phyloP scores from a whole-genome alignment of 2,329 filamentous ascomycete species.

The Cladosporium sphaerospermum region DNA sequence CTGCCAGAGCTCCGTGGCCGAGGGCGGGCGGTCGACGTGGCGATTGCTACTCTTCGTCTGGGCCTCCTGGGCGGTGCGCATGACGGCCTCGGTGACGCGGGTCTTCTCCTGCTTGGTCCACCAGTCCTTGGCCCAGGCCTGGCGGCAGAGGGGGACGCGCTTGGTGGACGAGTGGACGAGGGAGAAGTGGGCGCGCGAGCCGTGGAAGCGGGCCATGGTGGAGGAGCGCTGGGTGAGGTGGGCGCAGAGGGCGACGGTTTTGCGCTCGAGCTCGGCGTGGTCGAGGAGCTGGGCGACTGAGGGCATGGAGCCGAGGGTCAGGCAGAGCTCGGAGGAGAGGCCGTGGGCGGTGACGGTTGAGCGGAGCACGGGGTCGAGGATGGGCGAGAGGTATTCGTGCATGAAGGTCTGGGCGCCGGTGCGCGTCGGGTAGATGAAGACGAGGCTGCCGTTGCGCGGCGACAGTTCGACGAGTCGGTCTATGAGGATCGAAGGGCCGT shows the following conservation, averaged over 20 bases:
- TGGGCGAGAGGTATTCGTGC: slow-evolving; percentile 53
- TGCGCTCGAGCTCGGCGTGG: slow-evolving; percentile 37
- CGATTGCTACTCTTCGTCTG: slow-evolving; percentile 33
- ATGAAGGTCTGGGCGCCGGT: slow-evolving; percentile 53
- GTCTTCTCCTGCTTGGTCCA: slow-evolving; percentile 59
- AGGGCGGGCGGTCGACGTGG: slow-evolving; percentile 29
- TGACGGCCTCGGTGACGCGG: slow-evolving; percentile 48
- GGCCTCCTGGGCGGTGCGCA: slow-evolving; percentile 39
- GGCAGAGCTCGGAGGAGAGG: slow-evolving; percentile 51
- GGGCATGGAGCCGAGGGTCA: slow-evolving; percentile 48
- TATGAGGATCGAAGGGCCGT: slow-evolving; percentile 51
- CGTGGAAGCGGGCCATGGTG: slow-evolving; percentile 26
- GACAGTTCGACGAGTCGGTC: slow-evolving; percentile 57
- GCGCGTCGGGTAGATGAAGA: slow-evolving; percentile 58
- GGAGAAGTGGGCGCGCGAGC: slow-evolving; percentile 30
- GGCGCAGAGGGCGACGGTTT: slow-evolving; percentile 22
- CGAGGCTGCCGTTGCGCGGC: slow-evolving; percentile 48
- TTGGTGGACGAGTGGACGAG: slow-evolving; percentile 47
- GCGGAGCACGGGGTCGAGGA: slow-evolving; percentile 56
- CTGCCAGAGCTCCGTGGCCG: slow-evolving; percentile 50
- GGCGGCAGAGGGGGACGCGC: slow-evolving; percentile 45
- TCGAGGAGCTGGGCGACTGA: slow-evolving; percentile 50
- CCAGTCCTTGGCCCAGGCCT: slow-evolving; percentile 55
- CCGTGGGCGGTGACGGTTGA: slow-evolving; percentile 54
- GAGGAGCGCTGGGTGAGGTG: slow-evolving; percentile 22